Conservation (phyloP, 306 rosid species). For the Coriaria nepalensis region DNA sequence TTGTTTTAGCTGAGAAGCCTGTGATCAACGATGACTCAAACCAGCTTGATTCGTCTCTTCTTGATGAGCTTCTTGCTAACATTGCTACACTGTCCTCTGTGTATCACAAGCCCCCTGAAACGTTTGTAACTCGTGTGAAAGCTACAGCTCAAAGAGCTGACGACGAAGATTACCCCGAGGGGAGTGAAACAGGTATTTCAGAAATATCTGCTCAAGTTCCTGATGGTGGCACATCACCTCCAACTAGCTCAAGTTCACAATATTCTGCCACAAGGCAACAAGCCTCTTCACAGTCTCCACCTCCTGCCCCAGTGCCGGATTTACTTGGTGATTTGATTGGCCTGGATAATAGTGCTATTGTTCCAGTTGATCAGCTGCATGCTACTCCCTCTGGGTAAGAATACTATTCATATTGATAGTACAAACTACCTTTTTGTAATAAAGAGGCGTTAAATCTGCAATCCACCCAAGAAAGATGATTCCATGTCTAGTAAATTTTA, state of each 20-base stretch:
- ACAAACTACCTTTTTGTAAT: neutral
- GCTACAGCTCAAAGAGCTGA: conserved; percentile 55
- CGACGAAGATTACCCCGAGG: conserved; percentile 81
- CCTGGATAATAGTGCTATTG: conserved; percentile 64
- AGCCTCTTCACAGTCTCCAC: conserved; percentile 34
- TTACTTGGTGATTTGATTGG: conserved; percentile 93
- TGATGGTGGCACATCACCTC: conserved; percentile 50
- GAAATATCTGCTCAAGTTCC: conserved; percentile 49
- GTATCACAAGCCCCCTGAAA: conserved; percentile 98
- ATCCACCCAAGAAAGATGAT: neutral
- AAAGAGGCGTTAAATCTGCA: conserved; percentile 1
- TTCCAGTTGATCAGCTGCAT: conserved; percentile 64
- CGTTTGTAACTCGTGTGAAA: conserved; percentile 73
- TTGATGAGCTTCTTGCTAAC: conserved; percentile 95
- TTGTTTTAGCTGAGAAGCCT: conserved; percentile 97
- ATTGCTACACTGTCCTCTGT: conserved; percentile 94
- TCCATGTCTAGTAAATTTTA: too few species aligned
- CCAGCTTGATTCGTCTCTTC: conserved; percentile 79
- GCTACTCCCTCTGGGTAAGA: conserved; percentile 74
- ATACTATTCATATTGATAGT: conserved; percentile 2
- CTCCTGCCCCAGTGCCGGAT: conserved; percentile 70
- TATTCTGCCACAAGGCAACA: conserved; percentile 38
- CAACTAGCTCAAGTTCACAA: conserved; percentile 33
- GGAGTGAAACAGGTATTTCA: conserved; percentile 63
- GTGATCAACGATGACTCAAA: conserved; percentile 92